Evolutionary conservation across 345 rosid species (phyloP), one percentile per base, ranked within the genome.

Genomic region (Populus davidiana): DNA sequence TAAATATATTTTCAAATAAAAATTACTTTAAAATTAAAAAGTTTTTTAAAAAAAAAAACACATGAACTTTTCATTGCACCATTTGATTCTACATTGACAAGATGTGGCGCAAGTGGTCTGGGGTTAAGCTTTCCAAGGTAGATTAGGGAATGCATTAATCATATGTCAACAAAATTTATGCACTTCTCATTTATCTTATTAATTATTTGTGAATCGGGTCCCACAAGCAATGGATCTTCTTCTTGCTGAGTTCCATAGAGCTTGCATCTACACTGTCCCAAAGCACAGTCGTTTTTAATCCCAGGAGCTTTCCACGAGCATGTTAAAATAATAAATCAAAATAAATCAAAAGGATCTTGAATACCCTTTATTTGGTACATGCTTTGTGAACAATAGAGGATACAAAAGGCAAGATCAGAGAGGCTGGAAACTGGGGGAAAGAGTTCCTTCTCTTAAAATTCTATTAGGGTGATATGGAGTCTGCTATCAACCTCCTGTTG

Each of bases 221-320:
- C 97, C 98, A 78, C 82, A 87, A 39, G 85, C 83, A 65, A 89
- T 91, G 93, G 97, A 96, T 86, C 79, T 93, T 82, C 81, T 93
- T 83, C 94, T 96, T 74, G 95, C 98, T 38, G 97, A 92, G 80
- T 85, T 96, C 67, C 95, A 96, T 85, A 87, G 79, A 84, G 96
- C 91, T 66, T 96, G 98, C 81, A 89, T 89, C 78, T 96, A 91
- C 84, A 91, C 97, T 14, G 90, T 96, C 75, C 99, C 99, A 49
- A 96, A 92, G 86, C 93, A 94, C 92, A 69, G 68, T 76, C 14
- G 50, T 68, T 50, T 62, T 71, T 63, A 38, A 44, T 64, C 38
- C 36, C 38, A 10, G 7, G 21, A 29, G 68, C n/a, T 27, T 13
- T 33, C 21, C 33, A 31, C 39, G 16, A 64, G 14, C 16, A n/a